phyloP scores from a whole-genome alignment of 345 rosid genomes.

The Turnera subulata region DNA sequence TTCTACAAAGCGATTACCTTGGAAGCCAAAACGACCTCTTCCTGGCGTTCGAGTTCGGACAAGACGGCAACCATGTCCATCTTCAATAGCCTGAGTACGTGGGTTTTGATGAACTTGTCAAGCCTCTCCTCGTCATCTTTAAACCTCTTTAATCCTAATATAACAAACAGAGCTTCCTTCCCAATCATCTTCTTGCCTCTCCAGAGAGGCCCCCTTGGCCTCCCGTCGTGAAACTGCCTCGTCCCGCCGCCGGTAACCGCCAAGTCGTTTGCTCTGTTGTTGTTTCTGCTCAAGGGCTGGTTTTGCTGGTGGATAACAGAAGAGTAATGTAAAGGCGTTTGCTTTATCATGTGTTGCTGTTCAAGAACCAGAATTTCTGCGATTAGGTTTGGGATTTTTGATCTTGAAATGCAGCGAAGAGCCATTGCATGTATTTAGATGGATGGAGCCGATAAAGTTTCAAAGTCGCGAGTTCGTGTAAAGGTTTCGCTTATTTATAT shows the following conservation, averaged over 20 bases:
- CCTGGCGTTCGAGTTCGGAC: conserved; percentile 82
- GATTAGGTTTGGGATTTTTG: conserved; percentile 29
- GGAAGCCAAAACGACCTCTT: conserved; percentile 59
- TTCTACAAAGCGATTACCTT: conserved; percentile 40
- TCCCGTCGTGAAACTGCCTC: conserved; percentile 73
- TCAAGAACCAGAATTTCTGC: conserved; percentile 35
- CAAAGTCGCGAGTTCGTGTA: too few species aligned
- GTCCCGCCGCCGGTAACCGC: too few species aligned
- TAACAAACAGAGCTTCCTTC: conserved; percentile 76
- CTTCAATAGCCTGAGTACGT: conserved; percentile 75
- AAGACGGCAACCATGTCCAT: conserved; percentile 77
- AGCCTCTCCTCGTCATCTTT: conserved; percentile 74
- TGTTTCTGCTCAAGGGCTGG: conserved; percentile 6
- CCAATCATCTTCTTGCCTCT: conserved; percentile 88
- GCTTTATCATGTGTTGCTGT: conserved; percentile 12
- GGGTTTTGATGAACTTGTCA: conserved; percentile 54
- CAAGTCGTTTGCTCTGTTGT: too few species aligned
- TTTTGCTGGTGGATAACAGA: conserved; percentile 21
- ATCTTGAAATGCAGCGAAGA: conserved; percentile 46
- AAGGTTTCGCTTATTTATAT: too few species aligned
- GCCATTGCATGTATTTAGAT: too few species aligned
- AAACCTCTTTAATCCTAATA: conserved; percentile 71
- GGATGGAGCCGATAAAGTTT: too few species aligned
- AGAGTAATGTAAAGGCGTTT: conserved; percentile 15
- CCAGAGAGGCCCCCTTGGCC: conserved; percentile 96